Evolutionary conservation across 2,329 filamentous ascomycete genomes (phyloP).

Genomic region (Emergomyces orientalis): DNA sequence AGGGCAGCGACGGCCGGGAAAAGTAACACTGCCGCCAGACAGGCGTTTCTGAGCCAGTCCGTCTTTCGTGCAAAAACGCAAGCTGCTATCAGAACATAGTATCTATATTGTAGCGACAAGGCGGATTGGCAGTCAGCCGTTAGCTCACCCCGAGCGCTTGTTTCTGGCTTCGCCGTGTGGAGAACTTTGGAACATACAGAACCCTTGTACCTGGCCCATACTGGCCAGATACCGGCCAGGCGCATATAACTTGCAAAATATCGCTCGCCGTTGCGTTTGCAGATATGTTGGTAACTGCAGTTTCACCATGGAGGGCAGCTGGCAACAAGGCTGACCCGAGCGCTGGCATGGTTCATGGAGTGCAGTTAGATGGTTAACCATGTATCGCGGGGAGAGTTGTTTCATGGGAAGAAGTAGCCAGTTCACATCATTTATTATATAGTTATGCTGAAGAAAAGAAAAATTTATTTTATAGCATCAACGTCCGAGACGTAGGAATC

Average conservation of each 20-base stretch:
- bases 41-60: constrained; percentile 55
- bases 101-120: constrained; percentile 32
- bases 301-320: constrained; percentile 12
- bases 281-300: constrained; percentile 8
- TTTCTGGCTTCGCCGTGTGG: constrained; percentile 2
- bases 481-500: not conserved
- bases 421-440: not conserved
- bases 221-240: constrained; percentile 38
- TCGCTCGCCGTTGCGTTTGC: constrained; percentile 22
- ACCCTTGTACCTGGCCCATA: constrained; percentile 35
- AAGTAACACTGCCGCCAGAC: constrained; percentile 53
- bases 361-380: not conserved
- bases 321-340: constrained; percentile 26
- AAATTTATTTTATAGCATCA: not conserved
- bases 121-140: not conserved
- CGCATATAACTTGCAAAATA: constrained; percentile 31
- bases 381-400: not conserved
- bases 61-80: constrained; percentile 54
- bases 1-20: constrained; percentile 56
- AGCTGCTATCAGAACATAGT: constrained; percentile 55
- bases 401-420: not conserved
- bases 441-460: not conserved
- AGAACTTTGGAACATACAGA: constrained; percentile 25
- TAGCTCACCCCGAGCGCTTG: not conserved
- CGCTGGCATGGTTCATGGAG: constrained; percentile 25